A percentile compares a stretch with the other conserved stretches of the same genome.
Evolutionary conservation across 2,329 filamentous ascomycete species (phyloP).

Genomic region (Xylaria sp.): DNA sequence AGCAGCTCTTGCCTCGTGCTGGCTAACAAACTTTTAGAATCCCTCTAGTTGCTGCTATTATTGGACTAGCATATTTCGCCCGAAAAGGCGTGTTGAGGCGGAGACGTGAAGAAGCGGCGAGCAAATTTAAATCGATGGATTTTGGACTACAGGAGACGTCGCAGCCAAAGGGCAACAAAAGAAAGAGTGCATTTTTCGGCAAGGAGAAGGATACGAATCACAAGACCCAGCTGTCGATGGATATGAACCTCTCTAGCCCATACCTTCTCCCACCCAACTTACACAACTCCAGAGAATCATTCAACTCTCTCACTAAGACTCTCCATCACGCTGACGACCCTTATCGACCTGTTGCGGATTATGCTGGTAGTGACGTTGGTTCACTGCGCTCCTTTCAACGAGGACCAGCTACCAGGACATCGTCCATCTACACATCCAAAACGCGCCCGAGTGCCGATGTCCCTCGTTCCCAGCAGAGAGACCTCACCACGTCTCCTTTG

Average conservation of each 20-base stretch:
- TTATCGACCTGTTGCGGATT: slow-evolving; percentile 73
- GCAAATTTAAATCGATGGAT: slow-evolving; percentile 91
- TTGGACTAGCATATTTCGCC: slow-evolving; percentile 81
- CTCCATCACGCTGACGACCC: slow-evolving; percentile 83
- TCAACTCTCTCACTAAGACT: slow-evolving; percentile 84
- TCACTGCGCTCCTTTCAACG: slow-evolving; percentile 65
- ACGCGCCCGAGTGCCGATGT: slow-evolving; percentile 53
- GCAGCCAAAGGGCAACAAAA: slow-evolving; percentile 55
- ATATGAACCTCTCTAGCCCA: slow-evolving; percentile 81
- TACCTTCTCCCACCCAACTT: slow-evolving; percentile 91
- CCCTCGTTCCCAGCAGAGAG: slow-evolving; percentile 55
- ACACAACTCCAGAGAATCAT: slow-evolving; percentile 83
- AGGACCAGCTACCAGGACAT: slow-evolving; percentile 50
- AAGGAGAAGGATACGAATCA: slow-evolving; percentile 64
- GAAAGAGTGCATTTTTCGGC: slow-evolving; percentile 61
- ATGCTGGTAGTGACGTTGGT: slow-evolving; percentile 66
- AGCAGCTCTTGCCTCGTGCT: background rate
- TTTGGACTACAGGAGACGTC: slow-evolving; percentile 79
- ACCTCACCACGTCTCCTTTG: slow-evolving; percentile 55
- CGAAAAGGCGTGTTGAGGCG: slow-evolving; percentile 79
- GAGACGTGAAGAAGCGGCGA: slow-evolving; percentile 80
- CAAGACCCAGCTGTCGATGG: slow-evolving; percentile 72
- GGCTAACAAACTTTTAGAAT: slow-evolving; percentile 66
- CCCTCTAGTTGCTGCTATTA: slow-evolving; percentile 74
- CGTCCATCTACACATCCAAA: slow-evolving; percentile 59